These are phyloP conservation scores for Reutealis trisperma DNA, from an alignment of 345 rosid genomes.

Conservation along the genomic window DNA sequence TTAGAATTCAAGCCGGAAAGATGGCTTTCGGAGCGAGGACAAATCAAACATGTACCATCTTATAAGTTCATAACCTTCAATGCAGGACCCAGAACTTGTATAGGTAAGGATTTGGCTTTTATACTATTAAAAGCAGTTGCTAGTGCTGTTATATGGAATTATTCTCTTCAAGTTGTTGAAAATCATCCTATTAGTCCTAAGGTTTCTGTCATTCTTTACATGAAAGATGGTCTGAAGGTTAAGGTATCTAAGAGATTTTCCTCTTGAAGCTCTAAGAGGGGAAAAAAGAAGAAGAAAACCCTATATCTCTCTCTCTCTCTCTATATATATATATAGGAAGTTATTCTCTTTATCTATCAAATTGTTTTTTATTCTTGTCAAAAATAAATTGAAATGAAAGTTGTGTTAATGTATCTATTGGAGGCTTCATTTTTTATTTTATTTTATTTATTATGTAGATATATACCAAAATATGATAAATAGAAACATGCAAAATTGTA, in stretches of 20 bases:
- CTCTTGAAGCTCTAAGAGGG: neutral
- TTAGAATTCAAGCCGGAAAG: constrained; percentile 49
- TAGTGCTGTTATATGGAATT: constrained; percentile 14
- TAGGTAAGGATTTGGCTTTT: constrained; percentile 24
- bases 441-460: no score
- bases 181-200: neutral
- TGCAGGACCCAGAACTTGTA: constrained; percentile 21
- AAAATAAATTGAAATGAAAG: no score
- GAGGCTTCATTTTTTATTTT: no score
- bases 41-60: constrained; percentile 3
- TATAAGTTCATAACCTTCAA: constrained; percentile 17
- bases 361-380: no score
- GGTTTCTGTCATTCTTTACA: constrained; percentile 9
- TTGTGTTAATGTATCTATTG: no score
- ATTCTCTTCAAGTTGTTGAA: constrained; percentile 7
- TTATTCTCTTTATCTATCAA: no score
- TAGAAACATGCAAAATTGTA: no score
- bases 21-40: constrained; percentile 17
- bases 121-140: constrained; percentile 13
- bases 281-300: no score
- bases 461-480: no score
- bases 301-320: no score
- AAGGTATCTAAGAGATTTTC: constrained; percentile 10
- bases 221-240: constrained; percentile 25
- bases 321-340: no score